Evolutionary conservation across 768 basidiomycete species (phyloP).

Genomic region (Amanita fuliginea): DNA sequence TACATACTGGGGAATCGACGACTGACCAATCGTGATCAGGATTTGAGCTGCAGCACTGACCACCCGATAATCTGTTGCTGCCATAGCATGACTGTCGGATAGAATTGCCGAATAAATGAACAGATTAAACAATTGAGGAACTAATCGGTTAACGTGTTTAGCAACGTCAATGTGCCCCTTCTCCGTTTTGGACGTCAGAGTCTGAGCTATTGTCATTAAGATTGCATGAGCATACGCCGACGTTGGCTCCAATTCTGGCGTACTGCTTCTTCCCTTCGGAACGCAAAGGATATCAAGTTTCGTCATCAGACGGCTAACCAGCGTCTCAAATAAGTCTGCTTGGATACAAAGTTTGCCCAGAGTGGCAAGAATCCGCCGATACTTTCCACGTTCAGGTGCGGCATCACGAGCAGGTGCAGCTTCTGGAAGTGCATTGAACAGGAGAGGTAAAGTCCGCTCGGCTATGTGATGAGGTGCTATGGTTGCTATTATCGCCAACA

Average conservation of each 20-base stretch:
- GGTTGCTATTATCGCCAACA: slow-evolving; percentile 53
- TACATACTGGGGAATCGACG: slow-evolving; percentile 55
- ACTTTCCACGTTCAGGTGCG: slow-evolving; percentile 42
- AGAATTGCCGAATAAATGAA: slow-evolving; percentile 32
- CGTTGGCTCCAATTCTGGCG: slow-evolving; percentile 39
- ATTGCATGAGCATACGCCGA: slow-evolving; percentile 84
- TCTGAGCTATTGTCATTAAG: slow-evolving; percentile 55
- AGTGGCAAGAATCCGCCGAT: slow-evolving; percentile 56
- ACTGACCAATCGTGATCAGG: slow-evolving; percentile 55
- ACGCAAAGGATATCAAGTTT: slow-evolving; percentile 67
- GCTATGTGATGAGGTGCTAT: slow-evolving; percentile 55
- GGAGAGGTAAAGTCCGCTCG: slow-evolving; percentile 66
- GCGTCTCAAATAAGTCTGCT: slow-evolving; percentile 70
- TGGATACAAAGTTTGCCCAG: slow-evolving; percentile 66
- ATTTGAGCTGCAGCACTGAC: slow-evolving; percentile 55
- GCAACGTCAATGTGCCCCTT: slow-evolving; percentile 58
- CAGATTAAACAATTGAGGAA: slow-evolving; percentile 62
- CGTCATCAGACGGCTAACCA: slow-evolving; percentile 66
- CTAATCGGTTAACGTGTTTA: slow-evolving; percentile 70
- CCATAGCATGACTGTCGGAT: slow-evolving; percentile 15
- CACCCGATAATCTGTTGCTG: slow-evolving; percentile 37
- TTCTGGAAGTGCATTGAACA: slow-evolving; percentile 71
- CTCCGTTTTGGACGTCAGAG: slow-evolving; percentile 36
- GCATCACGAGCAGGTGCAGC: slow-evolving; percentile 44
- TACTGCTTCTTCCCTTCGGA: slow-evolving; percentile 11